Evolutionary conservation across 108 stramenopile species (phyloP).

Genomic region (Aurantiochytrium sp.): DNA sequence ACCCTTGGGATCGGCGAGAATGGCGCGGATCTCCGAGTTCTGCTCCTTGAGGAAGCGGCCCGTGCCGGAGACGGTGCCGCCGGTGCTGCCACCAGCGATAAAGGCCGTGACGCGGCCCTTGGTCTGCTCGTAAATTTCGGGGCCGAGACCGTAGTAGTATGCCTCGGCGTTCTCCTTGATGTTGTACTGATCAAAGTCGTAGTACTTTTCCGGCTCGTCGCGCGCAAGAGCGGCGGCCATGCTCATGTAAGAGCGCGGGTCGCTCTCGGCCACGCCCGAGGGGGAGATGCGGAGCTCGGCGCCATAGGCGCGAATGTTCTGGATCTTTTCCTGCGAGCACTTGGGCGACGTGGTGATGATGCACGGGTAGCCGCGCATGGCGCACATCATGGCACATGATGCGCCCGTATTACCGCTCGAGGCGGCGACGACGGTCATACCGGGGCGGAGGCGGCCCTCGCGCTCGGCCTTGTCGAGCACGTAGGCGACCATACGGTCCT

Average conservation of each 20-base stretch:
- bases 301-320: constrained; percentile 17
- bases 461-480: constrained; percentile 76
- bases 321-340: constrained; percentile 16
- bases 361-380: constrained; percentile 65
- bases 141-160: constrained; percentile 63
- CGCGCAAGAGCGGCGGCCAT: background rate
- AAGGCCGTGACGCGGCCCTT: constrained; percentile 55
- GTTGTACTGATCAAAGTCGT: background rate
- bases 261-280: background rate
- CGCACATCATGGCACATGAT: constrained; percentile 59
- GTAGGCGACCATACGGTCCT: constrained; percentile 72
- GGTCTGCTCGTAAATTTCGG: constrained; percentile 65
- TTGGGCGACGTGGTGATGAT: constrained; percentile 46
- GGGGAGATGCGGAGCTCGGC: constrained; percentile 12
- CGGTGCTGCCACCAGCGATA: constrained; percentile 59
- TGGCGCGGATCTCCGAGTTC: constrained; percentile 54
- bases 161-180: constrained; percentile 53
- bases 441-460: constrained; percentile 65
- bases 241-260: constrained; percentile 4
- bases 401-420: constrained; percentile 92
- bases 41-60: constrained; percentile 62
- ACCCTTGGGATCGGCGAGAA: constrained; percentile 10
- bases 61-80: constrained; percentile 67
- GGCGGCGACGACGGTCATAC: constrained; percentile 83
- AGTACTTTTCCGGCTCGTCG: constrained; percentile 20